Evolutionary conservation across 1,139 yeast species (phyloP).

Genomic region (Scheffersomyces parashehatae): DNA sequence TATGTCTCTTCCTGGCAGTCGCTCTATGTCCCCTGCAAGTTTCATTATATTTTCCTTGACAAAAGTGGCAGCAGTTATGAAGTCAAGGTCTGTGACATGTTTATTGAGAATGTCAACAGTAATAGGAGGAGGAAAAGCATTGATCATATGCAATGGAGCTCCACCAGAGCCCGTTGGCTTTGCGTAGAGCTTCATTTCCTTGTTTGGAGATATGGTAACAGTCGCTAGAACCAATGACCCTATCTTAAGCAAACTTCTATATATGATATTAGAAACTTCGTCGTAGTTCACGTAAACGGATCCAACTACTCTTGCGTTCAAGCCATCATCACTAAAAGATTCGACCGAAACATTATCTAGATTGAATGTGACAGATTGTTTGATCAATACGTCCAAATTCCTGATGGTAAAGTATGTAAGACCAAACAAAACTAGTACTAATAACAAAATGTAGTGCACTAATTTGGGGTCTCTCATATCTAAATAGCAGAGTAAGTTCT

Average conservation of each 20-base stretch:
- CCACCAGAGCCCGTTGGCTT: constrained; percentile 17
- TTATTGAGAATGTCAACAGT: constrained; percentile 21
- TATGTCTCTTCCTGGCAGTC: constrained; percentile 13
- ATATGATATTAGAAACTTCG: constrained; percentile 18
- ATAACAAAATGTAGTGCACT: constrained; percentile 13
- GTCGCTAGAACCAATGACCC: constrained; percentile 24
- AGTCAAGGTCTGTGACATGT: constrained; percentile 25
- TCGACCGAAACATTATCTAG: constrained; percentile 19
- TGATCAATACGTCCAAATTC: constrained; percentile 14
- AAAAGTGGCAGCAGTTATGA: constrained; percentile 22
- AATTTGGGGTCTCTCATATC: constrained; percentile 14
- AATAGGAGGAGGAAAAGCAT: constrained; percentile 28
- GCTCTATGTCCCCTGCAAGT: constrained; percentile 14
- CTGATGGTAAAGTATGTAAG: constrained; percentile 18
- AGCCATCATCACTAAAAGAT: constrained; percentile 23
- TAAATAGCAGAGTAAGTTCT: constrained; percentile 1
- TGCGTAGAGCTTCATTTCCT: constrained; percentile 22
- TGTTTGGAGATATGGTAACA: constrained; percentile 22
- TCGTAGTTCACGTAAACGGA: constrained; percentile 26
- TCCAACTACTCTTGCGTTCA: constrained; percentile 25
- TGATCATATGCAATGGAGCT: constrained; percentile 23
- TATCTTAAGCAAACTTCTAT: constrained; percentile 19
- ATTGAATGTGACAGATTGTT: constrained; percentile 20
- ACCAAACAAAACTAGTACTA: constrained; percentile 14
- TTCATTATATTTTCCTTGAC: constrained; percentile 20